Evolutionary conservation across 331 rosid genomes (phyloP), one percentile per base, ranked within the genome.

Genomic region (Malus hybrid): DNA sequence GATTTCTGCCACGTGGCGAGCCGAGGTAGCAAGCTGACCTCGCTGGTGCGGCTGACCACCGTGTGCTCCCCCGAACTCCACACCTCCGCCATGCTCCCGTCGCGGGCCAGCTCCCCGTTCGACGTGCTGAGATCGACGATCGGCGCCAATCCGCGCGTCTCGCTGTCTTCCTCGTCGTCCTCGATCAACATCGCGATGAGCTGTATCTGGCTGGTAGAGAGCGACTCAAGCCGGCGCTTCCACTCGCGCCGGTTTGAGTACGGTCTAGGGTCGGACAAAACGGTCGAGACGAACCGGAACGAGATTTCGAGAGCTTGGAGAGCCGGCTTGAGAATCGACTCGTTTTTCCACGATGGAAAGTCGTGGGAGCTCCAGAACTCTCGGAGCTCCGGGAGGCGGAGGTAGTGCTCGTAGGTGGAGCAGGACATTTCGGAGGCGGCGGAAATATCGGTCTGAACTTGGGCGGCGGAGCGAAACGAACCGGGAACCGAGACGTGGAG

Each of bases 1-100:
- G 97, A 86, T 56, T 82, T 86, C 6, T 84, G 92, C 97, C 98
- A 93, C 70, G 90, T 83, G 74, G 90, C 96, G 18, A 93, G 88
- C 5, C 89, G 86, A 0, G 96, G 96, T 13, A 93, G 93, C 69
- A 90, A 60, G 73, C 98, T 93, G 5, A 80, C 80, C 59, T 91
- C 92, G 81, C 98, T 91, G 52, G 83, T 74, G 28, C 88, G 87
- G 86, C 80, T 86, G 39, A 86, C 90, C 13, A 86, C 83, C 1
- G 86, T 73, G 36, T 79, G 46, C 36, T 79, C 83, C 0, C 90
- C 90, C 1, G 76, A 64, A 52, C 79, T 77, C 90, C 90, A 86
- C 5, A 86, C 90, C 86, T 84, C 90, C 4, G 90, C 78, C 18
- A 65, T 77, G 78, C 90, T 86, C 14, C 88, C 90, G 7, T 87